These are phyloP conservation scores for Rhodofomes roseus DNA, from an alignment of 1,284 basidiomycete genomes.

Conservation along the genomic window DNA sequence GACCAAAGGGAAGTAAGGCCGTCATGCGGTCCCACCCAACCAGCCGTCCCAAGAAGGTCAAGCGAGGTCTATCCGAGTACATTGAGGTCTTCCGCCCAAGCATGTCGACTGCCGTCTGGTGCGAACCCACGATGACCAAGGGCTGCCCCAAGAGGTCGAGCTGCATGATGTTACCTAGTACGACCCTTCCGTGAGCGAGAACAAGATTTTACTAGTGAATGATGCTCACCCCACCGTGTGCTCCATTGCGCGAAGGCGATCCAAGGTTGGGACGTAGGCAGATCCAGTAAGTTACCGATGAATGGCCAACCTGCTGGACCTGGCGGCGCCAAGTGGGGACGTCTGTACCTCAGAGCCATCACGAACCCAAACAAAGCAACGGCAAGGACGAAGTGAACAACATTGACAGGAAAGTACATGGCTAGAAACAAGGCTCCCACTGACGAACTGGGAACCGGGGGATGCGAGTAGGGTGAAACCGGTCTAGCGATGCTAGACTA, in stretches of 20 bases:
- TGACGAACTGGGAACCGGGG: background rate
- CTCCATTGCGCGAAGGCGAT: slow-evolving; percentile 27
- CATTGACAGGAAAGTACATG: background rate
- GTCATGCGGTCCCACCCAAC: slow-evolving; percentile 65
- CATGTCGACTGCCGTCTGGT: slow-evolving; percentile 49
- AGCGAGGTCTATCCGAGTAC: slow-evolving; percentile 62
- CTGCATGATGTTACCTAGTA: slow-evolving; percentile 55
- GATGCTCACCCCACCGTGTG: slow-evolving; percentile 20
- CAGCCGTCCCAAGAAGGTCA: slow-evolving; percentile 36
- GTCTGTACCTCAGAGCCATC: background rate
- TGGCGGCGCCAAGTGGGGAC: slow-evolving; percentile 10
- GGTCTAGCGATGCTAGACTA: background rate
- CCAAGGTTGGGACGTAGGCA: slow-evolving; percentile 20
- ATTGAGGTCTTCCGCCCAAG: slow-evolving; percentile 63
- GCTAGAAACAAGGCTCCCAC: background rate
- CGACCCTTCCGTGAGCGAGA: background rate
- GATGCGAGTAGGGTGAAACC: background rate
- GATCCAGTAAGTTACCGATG: slow-evolving; percentile 18
- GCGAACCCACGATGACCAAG: slow-evolving; percentile 57
- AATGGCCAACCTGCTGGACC: slow-evolving; percentile 16
- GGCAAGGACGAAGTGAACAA: background rate
- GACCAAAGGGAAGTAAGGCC: slow-evolving; percentile 55
- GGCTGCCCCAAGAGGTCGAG: slow-evolving; percentile 57
- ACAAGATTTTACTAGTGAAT: background rate
- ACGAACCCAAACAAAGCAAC: background rate